Evolutionary conservation across 805 yeast species (phyloP).

Genomic region (Lipomyces spencermartinsiae): DNA sequence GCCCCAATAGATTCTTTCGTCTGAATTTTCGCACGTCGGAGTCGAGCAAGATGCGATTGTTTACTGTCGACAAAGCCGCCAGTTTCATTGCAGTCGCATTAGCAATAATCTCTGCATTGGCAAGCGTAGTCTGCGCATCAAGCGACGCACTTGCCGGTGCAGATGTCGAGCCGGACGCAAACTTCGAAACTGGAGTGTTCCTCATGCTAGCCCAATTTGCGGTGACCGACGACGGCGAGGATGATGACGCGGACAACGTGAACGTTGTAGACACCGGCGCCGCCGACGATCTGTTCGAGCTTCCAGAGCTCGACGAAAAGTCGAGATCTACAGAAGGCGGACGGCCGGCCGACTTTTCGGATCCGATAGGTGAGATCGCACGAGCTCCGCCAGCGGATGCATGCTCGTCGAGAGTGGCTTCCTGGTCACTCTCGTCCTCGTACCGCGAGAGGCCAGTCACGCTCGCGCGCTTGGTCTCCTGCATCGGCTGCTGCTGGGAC

Average conservation of each 20-base stretch:
- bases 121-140: constrained; percentile 28
- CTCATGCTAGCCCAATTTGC: constrained; percentile 44
- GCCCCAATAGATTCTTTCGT: constrained; percentile 26
- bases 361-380: constrained; percentile 36
- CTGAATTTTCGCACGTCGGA: constrained; percentile 46
- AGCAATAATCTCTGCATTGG: constrained; percentile 43
- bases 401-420: not conserved
- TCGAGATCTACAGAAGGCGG: constrained; percentile 24
- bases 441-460: not conserved
- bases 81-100: constrained; percentile 58
- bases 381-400: constrained; percentile 4
- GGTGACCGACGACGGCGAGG: constrained; percentile 23
- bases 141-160: constrained; percentile 6
- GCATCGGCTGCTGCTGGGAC: constrained; percentile 7
- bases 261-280: constrained; percentile 18
- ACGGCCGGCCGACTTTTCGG: constrained; percentile 32
- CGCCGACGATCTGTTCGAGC: constrained; percentile 6
- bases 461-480: constrained; percentile 9
- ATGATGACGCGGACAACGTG: constrained; percentile 20
- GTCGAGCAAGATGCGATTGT: constrained; percentile 56
- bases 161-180: constrained; percentile 23
- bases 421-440: constrained; percentile 1
- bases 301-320: not conserved
- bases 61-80: constrained; percentile 71
- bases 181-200: constrained; percentile 41